These are phyloP conservation scores for Solanum etuberosum DNA, from an alignment of 257 asterid genomes.

Conservation along the genomic window DNA sequence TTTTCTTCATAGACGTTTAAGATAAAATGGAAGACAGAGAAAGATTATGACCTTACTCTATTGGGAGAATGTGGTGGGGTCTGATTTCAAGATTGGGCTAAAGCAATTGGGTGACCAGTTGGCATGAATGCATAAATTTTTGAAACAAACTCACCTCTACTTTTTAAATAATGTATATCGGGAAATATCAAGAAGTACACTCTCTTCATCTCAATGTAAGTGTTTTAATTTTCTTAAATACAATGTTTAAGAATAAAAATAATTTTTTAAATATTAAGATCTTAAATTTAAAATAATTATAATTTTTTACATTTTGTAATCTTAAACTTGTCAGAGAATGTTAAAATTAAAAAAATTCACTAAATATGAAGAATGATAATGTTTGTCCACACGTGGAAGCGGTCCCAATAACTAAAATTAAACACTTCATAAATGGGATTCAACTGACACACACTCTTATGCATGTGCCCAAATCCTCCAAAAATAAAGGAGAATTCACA, in stretches of 20 bases:
- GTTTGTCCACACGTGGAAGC: constrained; percentile 14
- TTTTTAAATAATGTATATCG: background rate
- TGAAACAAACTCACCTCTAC: background rate
- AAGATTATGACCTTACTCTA: background rate
- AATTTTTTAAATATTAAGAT: too few species aligned
- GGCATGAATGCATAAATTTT: background rate
- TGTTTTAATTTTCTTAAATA: too few species aligned
- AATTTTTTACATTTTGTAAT: too few species aligned
- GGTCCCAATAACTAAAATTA: constrained; percentile 7
- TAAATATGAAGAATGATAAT: background rate
- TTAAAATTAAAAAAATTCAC: too few species aligned
- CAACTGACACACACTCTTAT: background rate
- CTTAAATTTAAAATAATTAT: too few species aligned
- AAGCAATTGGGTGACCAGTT: background rate
- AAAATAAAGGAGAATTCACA: constrained; percentile 4
- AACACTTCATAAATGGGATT: background rate
- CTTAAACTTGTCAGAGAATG: too few species aligned
- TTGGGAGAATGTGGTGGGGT: background rate
- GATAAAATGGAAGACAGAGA: background rate
- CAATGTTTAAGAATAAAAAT: too few species aligned
- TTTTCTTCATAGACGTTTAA: background rate
- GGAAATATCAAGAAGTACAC: background rate
- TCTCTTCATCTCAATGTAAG: too few species aligned
- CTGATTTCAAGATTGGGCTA: background rate
- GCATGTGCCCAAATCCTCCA: constrained; percentile 12